These are phyloP conservation scores for Fusarium sp. DNA, from an alignment of 2,329 filamentous ascomycete species.

Conservation along the genomic window DNA sequence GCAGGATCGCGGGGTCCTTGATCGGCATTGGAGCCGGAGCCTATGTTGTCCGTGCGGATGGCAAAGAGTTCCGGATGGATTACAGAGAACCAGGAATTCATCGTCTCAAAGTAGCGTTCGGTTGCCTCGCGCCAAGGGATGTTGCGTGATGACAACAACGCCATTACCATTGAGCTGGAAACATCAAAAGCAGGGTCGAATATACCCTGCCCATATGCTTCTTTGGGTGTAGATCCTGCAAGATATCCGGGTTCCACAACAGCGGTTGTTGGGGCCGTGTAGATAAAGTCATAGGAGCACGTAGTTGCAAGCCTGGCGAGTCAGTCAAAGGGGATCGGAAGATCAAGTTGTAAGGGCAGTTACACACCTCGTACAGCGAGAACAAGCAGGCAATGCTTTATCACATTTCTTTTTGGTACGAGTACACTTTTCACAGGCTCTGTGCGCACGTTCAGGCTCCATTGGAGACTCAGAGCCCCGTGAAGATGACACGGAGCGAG, in stretches of 20 bases:
- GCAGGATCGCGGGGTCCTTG: constrained; percentile 42
- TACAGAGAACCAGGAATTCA: constrained; percentile 57
- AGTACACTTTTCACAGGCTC: constrained; percentile 54
- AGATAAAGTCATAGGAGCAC: constrained; percentile 53
- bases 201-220: constrained; percentile 41
- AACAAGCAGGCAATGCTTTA: constrained; percentile 52
- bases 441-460: constrained; percentile 50
- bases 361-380: constrained; percentile 50
- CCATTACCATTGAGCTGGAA: constrained; percentile 53
- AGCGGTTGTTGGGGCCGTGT: constrained; percentile 51
- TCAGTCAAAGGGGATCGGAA: background rate
- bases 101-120: constrained; percentile 54
- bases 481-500: constrained; percentile 44
- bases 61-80: constrained; percentile 56
- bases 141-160: constrained; percentile 51
- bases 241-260: constrained; percentile 48
- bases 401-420: constrained; percentile 55
- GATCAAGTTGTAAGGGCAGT: background rate
- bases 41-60: constrained; percentile 41
- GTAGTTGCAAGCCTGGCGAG: constrained; percentile 44
- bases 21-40: constrained; percentile 20
- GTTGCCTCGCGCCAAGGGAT: constrained; percentile 54
- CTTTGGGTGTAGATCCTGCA: constrained; percentile 41
- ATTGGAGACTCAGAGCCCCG: constrained; percentile 48
- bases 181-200: constrained; percentile 51